Evolutionary conservation across 2,329 filamentous ascomycete genomes (phyloP).

Genomic region (Raffaelea arxii): DNA sequence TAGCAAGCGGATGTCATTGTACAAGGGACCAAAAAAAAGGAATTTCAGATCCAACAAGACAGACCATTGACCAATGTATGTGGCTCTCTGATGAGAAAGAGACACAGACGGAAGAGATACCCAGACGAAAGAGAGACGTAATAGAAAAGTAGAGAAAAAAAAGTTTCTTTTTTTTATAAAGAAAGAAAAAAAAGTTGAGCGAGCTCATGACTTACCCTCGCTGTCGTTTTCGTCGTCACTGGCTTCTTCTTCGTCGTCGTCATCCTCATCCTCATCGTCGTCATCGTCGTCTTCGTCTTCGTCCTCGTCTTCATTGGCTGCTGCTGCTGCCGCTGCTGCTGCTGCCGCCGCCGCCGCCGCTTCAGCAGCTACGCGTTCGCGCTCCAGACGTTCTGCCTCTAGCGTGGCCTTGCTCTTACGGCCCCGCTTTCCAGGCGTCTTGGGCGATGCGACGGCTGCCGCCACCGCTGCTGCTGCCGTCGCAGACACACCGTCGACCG

Average conservation of each 20-base stretch:
- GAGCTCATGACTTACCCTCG: not conserved
- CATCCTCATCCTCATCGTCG: not conserved
- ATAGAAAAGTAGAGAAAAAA: not conserved
- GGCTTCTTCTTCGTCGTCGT: not conserved
- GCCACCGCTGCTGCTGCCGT: not conserved
- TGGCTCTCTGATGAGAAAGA: not conserved
- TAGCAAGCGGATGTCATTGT: too few relatives aligned
- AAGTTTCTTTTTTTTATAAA: not conserved
- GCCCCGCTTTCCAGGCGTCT: slow-evolving; percentile 12
- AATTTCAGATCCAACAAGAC: not conserved
- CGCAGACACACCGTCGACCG: not conserved
- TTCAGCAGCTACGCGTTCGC: slow-evolving; percentile 1
- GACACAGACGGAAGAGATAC: not conserved
- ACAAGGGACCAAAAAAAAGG: not conserved
- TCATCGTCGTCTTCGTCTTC: not conserved
- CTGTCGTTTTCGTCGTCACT: not conserved
- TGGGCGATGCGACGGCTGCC: not conserved
- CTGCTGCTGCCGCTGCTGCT: not conserved
- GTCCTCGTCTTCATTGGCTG: not conserved
- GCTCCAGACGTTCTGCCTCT: slow-evolving; percentile 9
- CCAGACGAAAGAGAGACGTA: not conserved
- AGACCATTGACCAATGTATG: not conserved
- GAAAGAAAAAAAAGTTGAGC: not conserved
- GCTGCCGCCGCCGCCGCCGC: not conserved
- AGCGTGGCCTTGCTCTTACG: slow-evolving; percentile 15